Base-by-base conservation (phyloP, 805 yeast species). In the Yarrowia sp. region DNA sequence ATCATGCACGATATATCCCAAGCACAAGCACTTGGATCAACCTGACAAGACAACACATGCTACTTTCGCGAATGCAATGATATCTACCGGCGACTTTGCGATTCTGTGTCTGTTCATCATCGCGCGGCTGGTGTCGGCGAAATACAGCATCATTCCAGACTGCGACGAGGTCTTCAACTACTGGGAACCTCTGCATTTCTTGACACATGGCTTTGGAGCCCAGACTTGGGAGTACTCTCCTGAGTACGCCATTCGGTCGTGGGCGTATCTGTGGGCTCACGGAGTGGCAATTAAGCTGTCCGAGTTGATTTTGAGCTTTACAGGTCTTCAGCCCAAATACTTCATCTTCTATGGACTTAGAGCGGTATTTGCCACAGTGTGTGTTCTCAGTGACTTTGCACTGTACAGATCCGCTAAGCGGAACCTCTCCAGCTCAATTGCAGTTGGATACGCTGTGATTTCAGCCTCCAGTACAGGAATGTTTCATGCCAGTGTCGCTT, bases 151-250 rank as follows among this genome's bases (percentile, higher is more conserved):
- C 43, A 88, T 94, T 34, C 86, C 95, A 1, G 98, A 93, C 73
- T 93, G 98, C 75, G 98, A 94, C 76, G 98, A 94, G 76, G 87
- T 85, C 0, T 94, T 85, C 83, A 94, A 94, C 75, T 94, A 91
- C 78, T 92, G 97, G 94, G 98, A 94, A 71, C 97, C 98, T 0
- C 79, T 94, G 68, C 93, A 94, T 75, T 81, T 89, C 64, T 72
- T 93, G 42, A 77, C 88, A 0, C 83, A 97, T 71, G 89, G 89
- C 2, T 91, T 92, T 76, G 98, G 98, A 1, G 90, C 92, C 72
- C 92, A 92, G 76, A 93, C 98, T 0, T 93, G 98, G 98, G 98
- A 93, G 75, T 94, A 93, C 76, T 91, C 97, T 0, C 97, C 98
- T 0, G 89, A 84, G 66, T 91, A 85, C 73, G 91, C 97, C 17